Base-by-base conservation (phyloP, 2,329 filamentous ascomycete species). In the Gremmenia infestans region DNA sequence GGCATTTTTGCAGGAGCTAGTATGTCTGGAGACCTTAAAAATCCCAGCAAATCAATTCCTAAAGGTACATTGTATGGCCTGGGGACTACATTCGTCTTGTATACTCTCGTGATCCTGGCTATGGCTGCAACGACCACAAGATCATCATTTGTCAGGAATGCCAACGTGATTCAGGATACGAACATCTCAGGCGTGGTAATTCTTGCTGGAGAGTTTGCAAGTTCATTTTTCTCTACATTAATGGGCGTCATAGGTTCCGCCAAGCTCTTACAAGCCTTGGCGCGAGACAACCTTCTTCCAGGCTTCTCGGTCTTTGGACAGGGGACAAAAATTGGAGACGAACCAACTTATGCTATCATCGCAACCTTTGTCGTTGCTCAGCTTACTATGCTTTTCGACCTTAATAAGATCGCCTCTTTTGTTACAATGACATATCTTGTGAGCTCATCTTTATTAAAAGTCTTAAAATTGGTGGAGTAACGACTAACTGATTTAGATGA, bases 371-470 rank as follows among this genome's bases (percentile, higher is more conserved):
- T 81, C 3, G 81, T 93, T 54, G 85, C 89, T 0, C 91, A 96
- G 68, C 61, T 92, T 28, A 89, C 89, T 0, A 86, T 95, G 72
- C 80, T 96, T 50, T 87, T 88, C 46, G 85, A 95, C 66, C 81
- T 96, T 62, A 94, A 96, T 69, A 87, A 90, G 67, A 95, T 96
- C 64, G 91, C 91, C 5, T 93, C 89, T 0, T 85, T 95, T 55
- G 90, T 95, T 47, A 93, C 91, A 2, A 95, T 95, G 88, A 88
- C 89, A 15, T 95, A 94, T 68, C 82, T 94, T 67, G 81, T 81
- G 68, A 69, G 73, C 17, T 36, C 43, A n/a, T 5, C 17, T n/a
- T 19, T n/a, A 15, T 23, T 37, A 14, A 8, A 37, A 14, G 23
- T 25, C n/a, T 40, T 25, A 28, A 8, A 35, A 35, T 32, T 6